Base-by-base conservation (phyloP, 2,329 filamentous ascomycete genomes). In the Cladosporium sp. region DNA sequence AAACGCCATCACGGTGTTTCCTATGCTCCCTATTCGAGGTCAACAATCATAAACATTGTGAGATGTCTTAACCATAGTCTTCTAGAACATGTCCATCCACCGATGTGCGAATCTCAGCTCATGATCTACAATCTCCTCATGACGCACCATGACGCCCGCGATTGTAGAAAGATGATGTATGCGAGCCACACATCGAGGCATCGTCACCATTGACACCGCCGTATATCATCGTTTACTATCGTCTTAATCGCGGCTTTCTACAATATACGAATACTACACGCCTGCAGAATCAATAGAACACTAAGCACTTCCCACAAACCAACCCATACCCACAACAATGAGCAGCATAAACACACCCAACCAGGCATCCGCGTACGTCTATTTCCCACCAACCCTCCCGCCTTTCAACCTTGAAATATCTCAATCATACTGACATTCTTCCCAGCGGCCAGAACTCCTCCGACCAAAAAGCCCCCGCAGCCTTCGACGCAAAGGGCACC, bases 401-500 rank as follows among this genome's bases (percentile, higher is more conserved):
- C 23, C 3, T 23, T 2, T 26, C 49, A 26, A 50, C 5, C 49
- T 12, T 18, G 26, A 21, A 18, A 18, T 11, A 35, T 35, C 33
- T 7, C 49, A 52, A 18, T 29, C 26, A 53, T 29, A 18, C 23
- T 52, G 35, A 46, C 44, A 64, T 68, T 67, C 33, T 64, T 29
- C 52, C 18, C 29, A 71, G 72, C 60, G 69, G 71, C 59, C 72
- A 73, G 67, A 72, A 69, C 21, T 68, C 68, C 3, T 69, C 70
- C 57, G 66, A 65, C n/a, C 40, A 53, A 6, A 49, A 62, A 21
- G 71, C 68, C 50, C 69, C 66, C 31, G 68, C 69, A 5, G 65
- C 68, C 2, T 77, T 78, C 65, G 67, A 71, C 62, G 70, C 74
- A 18, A 63, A 73, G 10, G 77, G 77, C 5, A 71, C 73, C 14